Conservation (phyloP, 2,329 filamentous ascomycete genomes). For the Trichoderma sp. region DNA sequence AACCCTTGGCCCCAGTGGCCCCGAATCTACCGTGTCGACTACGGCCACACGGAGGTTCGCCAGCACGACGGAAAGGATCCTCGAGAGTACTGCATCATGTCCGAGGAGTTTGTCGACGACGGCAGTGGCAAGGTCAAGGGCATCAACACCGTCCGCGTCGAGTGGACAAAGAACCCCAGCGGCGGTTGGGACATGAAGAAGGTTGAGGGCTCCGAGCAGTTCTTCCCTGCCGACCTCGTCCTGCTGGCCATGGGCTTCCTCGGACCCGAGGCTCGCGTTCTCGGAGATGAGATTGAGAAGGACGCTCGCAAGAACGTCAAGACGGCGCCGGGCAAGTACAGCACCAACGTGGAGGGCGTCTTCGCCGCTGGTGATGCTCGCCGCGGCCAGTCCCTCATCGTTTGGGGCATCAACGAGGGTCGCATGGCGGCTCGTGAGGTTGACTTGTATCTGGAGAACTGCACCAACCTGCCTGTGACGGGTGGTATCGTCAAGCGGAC, state of each 20-base stretch:
- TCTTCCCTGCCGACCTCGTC: constrained; percentile 94
- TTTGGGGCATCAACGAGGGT: constrained; percentile 98
- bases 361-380: constrained; percentile 96
- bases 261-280: constrained; percentile 84
- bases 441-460: constrained; percentile 80
- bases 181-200: constrained; percentile 99
- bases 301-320: constrained; percentile 95
- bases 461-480: constrained; percentile 81
- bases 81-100: constrained; percentile 98
- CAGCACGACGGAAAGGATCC: constrained; percentile 96
- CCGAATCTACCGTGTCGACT: constrained; percentile 97
- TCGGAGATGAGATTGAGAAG: constrained; percentile 87
- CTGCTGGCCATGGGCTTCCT: constrained; percentile 97
- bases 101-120: constrained; percentile 91
- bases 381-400: constrained; percentile 91
- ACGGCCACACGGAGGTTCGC: constrained; percentile 93
- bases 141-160: constrained; percentile 92
- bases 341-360: constrained; percentile 83
- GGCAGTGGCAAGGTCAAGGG: constrained; percentile 87
- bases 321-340: constrained; percentile 84
- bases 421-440: constrained; percentile 91
- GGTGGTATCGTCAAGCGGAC: constrained; percentile 88
- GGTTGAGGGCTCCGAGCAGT: constrained; percentile 87
- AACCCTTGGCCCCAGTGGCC: constrained; percentile 99
- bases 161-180: constrained; percentile 87